These are phyloP conservation scores for Manihot esculenta DNA, from an alignment of 441 rosid species.

Conservation along the genomic window DNA sequence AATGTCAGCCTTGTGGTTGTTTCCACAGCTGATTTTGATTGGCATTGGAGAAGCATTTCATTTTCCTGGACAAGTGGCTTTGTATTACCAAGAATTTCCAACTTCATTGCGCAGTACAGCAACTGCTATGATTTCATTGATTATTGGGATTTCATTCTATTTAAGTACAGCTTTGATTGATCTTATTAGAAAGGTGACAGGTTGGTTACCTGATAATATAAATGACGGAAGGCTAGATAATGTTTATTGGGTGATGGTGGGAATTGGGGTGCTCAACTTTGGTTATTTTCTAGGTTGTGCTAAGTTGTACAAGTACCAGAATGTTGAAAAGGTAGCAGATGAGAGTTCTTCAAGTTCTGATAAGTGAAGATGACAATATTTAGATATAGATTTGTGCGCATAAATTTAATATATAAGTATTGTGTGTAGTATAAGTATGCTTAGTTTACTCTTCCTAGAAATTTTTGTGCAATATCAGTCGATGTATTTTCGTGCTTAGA, in stretches of 20 bases:
- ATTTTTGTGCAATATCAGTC: no score
- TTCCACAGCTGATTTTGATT: slow-evolving; percentile 47
- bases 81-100: slow-evolving; percentile 67
- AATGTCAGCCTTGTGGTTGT: slow-evolving; percentile 48
- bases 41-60: slow-evolving; percentile 61
- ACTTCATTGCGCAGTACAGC: slow-evolving; percentile 44
- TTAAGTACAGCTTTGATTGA: slow-evolving; percentile 35
- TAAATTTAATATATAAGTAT: no score
- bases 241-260: slow-evolving; percentile 31
- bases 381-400: no score
- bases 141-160: slow-evolving; percentile 45
- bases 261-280: slow-evolving; percentile 29
- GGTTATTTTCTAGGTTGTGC: slow-evolving; percentile 32
- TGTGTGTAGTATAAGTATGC: no score
- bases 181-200: slow-evolving; percentile 15
- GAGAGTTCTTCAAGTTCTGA: neutral
- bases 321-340: neutral
- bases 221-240: slow-evolving; percentile 37
- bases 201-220: slow-evolving; percentile 37
- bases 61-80: slow-evolving; percentile 51
- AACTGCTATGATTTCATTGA: slow-evolving; percentile 48
- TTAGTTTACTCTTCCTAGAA: no score
- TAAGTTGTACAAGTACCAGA: slow-evolving; percentile 18
- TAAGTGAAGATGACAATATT: no score
- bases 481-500: no score